Evolutionary conservation across 495 filamentous ascomycete genomes (phyloP).

Genomic region (Annulohypoxylon bovei): DNA sequence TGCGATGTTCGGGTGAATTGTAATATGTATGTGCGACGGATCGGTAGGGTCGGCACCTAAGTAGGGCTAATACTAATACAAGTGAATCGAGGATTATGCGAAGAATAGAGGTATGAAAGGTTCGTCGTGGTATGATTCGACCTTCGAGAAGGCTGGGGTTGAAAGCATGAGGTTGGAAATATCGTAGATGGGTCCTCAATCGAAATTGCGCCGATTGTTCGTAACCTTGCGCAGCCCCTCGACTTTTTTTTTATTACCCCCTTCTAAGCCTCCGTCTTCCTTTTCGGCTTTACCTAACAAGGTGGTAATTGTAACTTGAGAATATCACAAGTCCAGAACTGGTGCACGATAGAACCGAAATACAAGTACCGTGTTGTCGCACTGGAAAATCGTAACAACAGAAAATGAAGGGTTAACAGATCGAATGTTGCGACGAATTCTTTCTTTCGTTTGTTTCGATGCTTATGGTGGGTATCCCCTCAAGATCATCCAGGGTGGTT

Average conservation of each 20-base stretch:
- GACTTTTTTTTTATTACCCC: constrained; percentile 33
- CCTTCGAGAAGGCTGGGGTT: constrained; percentile 38
- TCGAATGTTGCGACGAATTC: constrained; percentile 37
- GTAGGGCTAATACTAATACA: constrained; percentile 1
- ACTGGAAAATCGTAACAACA: constrained; percentile 13
- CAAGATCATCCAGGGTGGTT: constrained; percentile 22
- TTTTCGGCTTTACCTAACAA: background rate
- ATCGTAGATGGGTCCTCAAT: constrained; percentile 36
- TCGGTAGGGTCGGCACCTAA: background rate
- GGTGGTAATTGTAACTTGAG: constrained; percentile 9
- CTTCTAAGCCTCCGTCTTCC: constrained; percentile 29
- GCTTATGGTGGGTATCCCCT: constrained; percentile 27
- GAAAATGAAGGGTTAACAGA: constrained; percentile 32
- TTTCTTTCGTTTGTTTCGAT: constrained; percentile 32
- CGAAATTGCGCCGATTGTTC: constrained; percentile 37
- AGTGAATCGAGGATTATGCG: constrained; percentile 16
- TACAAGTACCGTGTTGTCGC: constrained; percentile 8
- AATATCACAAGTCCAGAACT: background rate
- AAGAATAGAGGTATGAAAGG: constrained; percentile 15
- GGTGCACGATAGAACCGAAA: constrained; percentile 4
- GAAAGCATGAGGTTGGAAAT: constrained; percentile 42
- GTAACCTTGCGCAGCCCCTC: constrained; percentile 37
- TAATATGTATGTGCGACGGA: constrained; percentile 2
- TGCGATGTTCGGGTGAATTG: background rate
- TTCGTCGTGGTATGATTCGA: constrained; percentile 14